Evolutionary conservation across 129 eudicot genomes (phyloP), one percentile per base, ranked within the genome.

Genomic region (Logfia minima): DNA sequence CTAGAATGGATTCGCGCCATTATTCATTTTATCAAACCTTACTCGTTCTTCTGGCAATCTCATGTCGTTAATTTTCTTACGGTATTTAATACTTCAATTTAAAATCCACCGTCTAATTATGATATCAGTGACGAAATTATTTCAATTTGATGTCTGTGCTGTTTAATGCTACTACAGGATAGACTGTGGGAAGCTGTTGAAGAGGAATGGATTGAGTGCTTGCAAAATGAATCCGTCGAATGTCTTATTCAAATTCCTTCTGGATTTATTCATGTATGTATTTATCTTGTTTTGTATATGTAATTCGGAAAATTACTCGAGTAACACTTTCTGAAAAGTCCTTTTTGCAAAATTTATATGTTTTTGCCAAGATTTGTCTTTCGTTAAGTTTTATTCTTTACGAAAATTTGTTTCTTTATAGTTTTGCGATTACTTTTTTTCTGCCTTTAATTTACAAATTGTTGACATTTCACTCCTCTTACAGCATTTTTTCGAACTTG

Each of bases 101-200:
- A 61, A 5, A 79, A 5, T 66, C 26, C 26, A 2, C 7, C 68
- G 13, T 0, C 32, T 10, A 29, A 32, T 51, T 26, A 9, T 18
- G 16, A 18, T 78, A 6, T 70, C 3, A 32, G 21, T 45, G 26
- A 18, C 24, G 21, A n/a, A 37, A 32, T 59, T 19, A 24, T 4
- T 43, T 35, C 61, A 24, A 34, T 11, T 75, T 63, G 2, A 21
- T 74, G 39, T 6, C 9, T 58, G 14, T 58, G 24, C 6, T 56
- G 24, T 58, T 62, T 8, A 62, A 23, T 23, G 34, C 35, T 17
- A 0, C 19, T 41, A 31, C 87, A 92, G 97, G 92, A 93, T 87
- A 83, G 87, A 66, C 80, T 88, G 7, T 93, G 98, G 98, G 92
- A 93, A 90, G 83, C 87, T 75, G 91, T 93, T 58, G 97, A 93